A percentile compares a stretch with the other conserved stretches of the same genome.
Conservation (phyloP, 139 green algal genomes). For the Coccomyxa sp. region DNA sequence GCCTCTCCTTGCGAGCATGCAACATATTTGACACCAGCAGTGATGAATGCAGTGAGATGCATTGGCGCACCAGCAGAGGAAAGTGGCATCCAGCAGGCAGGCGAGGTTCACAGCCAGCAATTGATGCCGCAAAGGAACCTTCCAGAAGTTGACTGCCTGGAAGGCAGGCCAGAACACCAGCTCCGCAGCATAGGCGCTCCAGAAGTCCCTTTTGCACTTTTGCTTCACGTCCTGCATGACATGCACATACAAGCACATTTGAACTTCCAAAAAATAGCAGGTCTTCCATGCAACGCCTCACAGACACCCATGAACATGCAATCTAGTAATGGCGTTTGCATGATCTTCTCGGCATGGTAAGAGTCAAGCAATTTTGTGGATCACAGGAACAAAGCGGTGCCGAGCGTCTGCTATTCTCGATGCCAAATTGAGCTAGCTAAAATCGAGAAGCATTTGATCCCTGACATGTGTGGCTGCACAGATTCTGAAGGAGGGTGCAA, state of each 20-base stretch:
- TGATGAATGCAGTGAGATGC: background rate
- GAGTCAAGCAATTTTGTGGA: no score
- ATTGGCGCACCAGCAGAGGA: conserved; percentile 31
- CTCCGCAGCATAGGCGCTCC: conserved; percentile 24
- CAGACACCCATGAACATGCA: no score
- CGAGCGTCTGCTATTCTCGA: no score
- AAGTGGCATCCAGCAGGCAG: conserved; percentile 27
- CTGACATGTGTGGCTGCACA: no score
- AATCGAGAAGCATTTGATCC: no score
- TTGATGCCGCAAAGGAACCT: conserved; percentile 33
- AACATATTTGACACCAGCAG: background rate
- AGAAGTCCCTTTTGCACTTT: conserved; percentile 27
- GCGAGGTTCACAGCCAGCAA: conserved; percentile 31
- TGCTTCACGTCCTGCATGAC: conserved; percentile 22
- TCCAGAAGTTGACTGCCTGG: conserved; percentile 36
- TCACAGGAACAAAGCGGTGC: no score
- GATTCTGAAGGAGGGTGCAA: background rate
- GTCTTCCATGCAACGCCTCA: background rate
- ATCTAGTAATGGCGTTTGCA: no score
- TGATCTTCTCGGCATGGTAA: no score
- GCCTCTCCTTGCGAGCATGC: no score
- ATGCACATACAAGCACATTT: background rate
- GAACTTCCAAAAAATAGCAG: background rate
- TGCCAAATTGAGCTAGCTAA: no score
- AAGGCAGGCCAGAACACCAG: conserved; percentile 27